Base-by-base conservation (phyloP, 2,329 filamentous ascomycete species). In the Penicillium sp. region DNA sequence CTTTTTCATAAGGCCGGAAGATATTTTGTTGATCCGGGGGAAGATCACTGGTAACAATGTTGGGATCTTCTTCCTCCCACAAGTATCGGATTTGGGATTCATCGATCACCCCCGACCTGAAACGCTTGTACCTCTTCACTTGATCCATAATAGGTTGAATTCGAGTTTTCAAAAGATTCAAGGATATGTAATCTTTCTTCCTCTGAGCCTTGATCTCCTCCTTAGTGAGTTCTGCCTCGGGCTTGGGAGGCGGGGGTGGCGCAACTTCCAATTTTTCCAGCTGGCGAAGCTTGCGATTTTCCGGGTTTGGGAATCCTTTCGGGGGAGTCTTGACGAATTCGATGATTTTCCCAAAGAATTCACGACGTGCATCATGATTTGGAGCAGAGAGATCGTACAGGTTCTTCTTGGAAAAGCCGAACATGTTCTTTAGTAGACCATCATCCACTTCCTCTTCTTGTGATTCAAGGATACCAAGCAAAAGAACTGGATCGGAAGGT, bases 121-220 rank as follows among this genome's bases (percentile, higher is more conserved):
- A 97, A 63, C 91, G 91, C 70, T 88, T 90, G 76, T 96, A 96
- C 70, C 89, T 91, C 72, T 96, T 94, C 69, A 99, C 90, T 74
- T 97, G 91, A 64, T 99, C 93, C 91, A 99, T 97, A 63, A 97
- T 90, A 2, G 90, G 91, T 73, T 97, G 92, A 52, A 99, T 85
- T 50, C 88, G 81, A 37, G 96, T 86, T 77, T 97, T 99, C 61
- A 99, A 79, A 56, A 88, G 79, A 70, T 97, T 97, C 51, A 97
- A 81, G 11, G 88, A 84, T 61, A 93, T 86, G 46, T 90, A 87
- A 68, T 99, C 95, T 59, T 85, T 84, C 73, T 91, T 89, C 74
- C 88, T 89, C 70, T 93, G 86, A 2, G 83, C 84, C 69, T 91
- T 91, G 56, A 89, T 82, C 67, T 97, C 90, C 53, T 89, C 89